Base-by-base conservation (phyloP, 495 filamentous ascomycete genomes). In the Neurospora sp. region DNA sequence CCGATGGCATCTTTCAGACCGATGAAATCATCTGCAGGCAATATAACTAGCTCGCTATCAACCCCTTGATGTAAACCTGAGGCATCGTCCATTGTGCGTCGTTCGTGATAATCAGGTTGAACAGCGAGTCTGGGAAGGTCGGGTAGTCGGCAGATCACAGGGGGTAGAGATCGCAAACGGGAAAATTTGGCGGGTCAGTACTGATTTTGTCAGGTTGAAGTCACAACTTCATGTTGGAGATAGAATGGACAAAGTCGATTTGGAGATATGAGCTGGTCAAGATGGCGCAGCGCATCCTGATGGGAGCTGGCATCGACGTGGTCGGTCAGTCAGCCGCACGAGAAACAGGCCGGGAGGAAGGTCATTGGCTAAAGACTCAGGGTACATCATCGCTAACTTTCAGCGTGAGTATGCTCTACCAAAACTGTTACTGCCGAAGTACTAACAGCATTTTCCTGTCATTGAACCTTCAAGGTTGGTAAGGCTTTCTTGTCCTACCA, bases 351-450 rank as follows among this genome's bases (percentile, higher is more conserved):
- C n/a, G 46, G 54, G 54, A 59, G 46, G 54, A 23, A 59, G 10
- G 10, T 59, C 48, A 59, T 27, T 27, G 27, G 27, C 27, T 27
- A 27, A 27, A 1, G 2, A 27, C 1, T 2, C 27, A 27, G 27
- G 2, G 12, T 31, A 62, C 54, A 7, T 9, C 11, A 16, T 0
- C 54, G 0, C 54, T 31, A 62, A 35, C 54, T 8, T 35, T 8
- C 3, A 4, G 35, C 27, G 11, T 16, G 54, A 0, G 12, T 0
- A 8, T 18, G 1, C 12, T 4, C 1, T 1, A 0, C 2, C 27
- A 18, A 31, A 9, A 0, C 0, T 18, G 54, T 62, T 35, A 35
- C 54, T 35, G 1, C 6, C 5, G 3, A 54, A 14, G 46, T 54
- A 23, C 20, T 27, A 4, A 6, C 20, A 1, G 8, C 8, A 44